Evolutionary conservation across 345 rosid genomes (phyloP).

Genomic region (Brassica rapa): DNA sequence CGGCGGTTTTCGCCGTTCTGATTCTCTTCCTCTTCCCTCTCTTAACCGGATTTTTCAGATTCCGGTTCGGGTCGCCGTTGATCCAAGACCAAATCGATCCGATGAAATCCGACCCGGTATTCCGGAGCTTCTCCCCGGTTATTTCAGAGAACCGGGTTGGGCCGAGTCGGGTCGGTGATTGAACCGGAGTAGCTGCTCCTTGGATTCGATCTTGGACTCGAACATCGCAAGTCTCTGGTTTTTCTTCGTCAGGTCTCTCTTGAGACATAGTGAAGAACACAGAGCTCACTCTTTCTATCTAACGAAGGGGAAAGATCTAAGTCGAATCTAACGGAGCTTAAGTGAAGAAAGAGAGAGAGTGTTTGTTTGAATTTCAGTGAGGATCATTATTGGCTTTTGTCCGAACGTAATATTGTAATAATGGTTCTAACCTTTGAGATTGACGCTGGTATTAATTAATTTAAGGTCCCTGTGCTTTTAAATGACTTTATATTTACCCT

Average conservation of each 20-base stretch:
- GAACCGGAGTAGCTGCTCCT: conserved; percentile 38
- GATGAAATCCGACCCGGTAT: conserved; percentile 18
- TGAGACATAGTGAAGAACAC: conserved; percentile 28
- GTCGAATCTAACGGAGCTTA: conserved; percentile 18
- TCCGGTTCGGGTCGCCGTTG: conserved; percentile 43
- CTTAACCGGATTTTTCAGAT: conserved; percentile 37
- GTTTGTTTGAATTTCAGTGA: conserved; percentile 23
- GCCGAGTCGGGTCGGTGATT: conserved; percentile 39
- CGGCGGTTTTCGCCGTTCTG: conserved; percentile 49
- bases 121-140: conserved; percentile 20
- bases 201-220: conserved; percentile 45
- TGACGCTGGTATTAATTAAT: conserved; percentile 32
- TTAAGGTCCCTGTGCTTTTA: conserved; percentile 16
- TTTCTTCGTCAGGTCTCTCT: conserved; percentile 41
- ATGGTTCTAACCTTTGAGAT: conserved; percentile 36
- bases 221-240: conserved; percentile 18
- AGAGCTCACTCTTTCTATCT: neutral
- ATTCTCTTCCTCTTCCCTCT: conserved; percentile 52
- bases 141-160: conserved; percentile 47
- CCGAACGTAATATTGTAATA: conserved; percentile 21
- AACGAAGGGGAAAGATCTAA: conserved; percentile 11
- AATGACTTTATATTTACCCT: conserved; percentile 9
- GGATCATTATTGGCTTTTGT: conserved; percentile 12
- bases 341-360: conserved; percentile 14
- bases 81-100: conserved; percentile 40